A percentile compares a stretch with the other conserved stretches of the same genome.
These are phyloP conservation scores for Acorus calamus DNA, from an alignment of 106 monocot species.

Conservation along the genomic window DNA sequence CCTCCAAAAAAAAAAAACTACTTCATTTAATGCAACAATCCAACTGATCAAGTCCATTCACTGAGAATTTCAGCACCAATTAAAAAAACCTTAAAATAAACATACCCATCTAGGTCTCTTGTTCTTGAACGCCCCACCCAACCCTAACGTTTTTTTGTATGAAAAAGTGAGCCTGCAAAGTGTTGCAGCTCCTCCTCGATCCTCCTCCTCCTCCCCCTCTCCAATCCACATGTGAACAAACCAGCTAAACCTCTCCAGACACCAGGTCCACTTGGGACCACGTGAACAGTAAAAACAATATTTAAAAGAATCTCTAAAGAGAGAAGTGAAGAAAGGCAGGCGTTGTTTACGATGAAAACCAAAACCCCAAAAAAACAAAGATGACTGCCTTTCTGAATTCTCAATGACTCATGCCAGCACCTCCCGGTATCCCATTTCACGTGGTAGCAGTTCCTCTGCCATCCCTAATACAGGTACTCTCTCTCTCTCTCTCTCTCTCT, in stretches of 20 bases:
- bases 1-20: too few species aligned
- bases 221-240: conserved; percentile 55
- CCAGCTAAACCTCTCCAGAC: conserved; percentile 5
- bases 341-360: conserved; percentile 18
- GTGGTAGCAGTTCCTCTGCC: conserved; percentile 41
- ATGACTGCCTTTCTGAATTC: conserved; percentile 17
- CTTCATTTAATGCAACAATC: conserved; percentile 7
- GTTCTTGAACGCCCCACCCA: conserved; percentile 5
- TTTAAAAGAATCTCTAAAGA: not conserved
- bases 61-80: too few species aligned
- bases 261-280: conserved; percentile 46
- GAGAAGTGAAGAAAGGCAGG: conserved; percentile 6
- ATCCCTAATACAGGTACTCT: not conserved
- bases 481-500: too few species aligned
- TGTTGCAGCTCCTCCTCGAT: conserved; percentile 14
- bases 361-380: conserved; percentile 4
- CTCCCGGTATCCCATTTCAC: conserved; percentile 25
- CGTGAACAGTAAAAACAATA: conserved; percentile 34
- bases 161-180: conserved; percentile 38
- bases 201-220: too few species aligned
- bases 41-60: too few species aligned
- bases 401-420: conserved; percentile 1
- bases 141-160: conserved; percentile 33
- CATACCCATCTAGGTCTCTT: too few species aligned
- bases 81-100: too few species aligned